Evolutionary conservation across 2,329 filamentous ascomycete species (phyloP).

Genomic region (Colletotrichum kahawae): DNA sequence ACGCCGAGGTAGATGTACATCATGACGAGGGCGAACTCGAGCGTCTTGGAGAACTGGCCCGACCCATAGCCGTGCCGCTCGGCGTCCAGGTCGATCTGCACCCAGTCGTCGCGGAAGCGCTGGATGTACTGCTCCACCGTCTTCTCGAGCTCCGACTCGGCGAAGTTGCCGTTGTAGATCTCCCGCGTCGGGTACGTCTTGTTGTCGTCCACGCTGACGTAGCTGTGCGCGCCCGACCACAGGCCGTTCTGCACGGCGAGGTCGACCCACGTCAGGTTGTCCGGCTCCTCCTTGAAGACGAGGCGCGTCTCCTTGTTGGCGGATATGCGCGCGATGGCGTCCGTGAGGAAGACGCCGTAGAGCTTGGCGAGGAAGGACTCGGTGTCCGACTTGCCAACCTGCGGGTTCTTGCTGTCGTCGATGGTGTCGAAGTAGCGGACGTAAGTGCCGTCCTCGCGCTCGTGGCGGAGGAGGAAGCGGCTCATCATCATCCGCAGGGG

Average conservation of each 20-base stretch:
- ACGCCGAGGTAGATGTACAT: conserved; percentile 7
- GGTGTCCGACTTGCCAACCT: background rate
- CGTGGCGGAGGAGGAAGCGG: background rate
- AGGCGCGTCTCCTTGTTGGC: background rate
- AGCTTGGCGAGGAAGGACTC: background rate
- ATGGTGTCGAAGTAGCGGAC: background rate
- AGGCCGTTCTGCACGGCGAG: background rate
- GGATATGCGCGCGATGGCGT: background rate
- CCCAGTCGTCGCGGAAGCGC: background rate
- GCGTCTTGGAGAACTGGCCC: background rate
- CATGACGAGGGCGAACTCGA: background rate
- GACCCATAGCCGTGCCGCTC: conserved; percentile 1
- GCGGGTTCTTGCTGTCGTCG: background rate
- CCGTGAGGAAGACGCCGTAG: background rate
- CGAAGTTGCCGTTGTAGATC: background rate
- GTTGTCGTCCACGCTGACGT: background rate
- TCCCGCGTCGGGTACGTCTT: background rate
- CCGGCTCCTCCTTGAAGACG: background rate
- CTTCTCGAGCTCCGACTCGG: background rate
- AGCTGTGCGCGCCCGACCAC: background rate
- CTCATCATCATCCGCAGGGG: background rate
- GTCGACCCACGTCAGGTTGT: background rate
- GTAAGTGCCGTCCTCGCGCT: background rate
- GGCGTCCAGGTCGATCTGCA: background rate
- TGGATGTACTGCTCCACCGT: background rate